phyloP scores from a whole-genome alignment of 2,329 filamentous ascomycete species.

The Ascosphaera apis region DNA sequence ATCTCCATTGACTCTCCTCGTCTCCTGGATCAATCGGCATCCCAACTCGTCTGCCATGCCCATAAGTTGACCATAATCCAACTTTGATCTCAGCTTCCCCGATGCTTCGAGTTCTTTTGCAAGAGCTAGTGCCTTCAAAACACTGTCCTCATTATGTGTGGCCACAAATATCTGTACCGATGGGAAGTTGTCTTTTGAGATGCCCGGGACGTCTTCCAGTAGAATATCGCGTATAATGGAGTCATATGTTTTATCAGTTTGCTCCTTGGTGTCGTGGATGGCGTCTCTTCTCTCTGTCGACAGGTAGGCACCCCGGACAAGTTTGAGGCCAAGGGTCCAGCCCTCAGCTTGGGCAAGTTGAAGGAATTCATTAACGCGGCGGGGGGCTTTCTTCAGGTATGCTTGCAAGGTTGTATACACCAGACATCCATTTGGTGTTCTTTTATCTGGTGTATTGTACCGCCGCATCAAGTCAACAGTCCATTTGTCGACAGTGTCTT shows the following conservation, averaged over 20 bases:
- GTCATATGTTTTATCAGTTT: conserved; percentile 30
- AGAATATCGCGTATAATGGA: conserved; percentile 29
- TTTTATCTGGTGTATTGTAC: conserved; percentile 17
- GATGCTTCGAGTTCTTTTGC: conserved; percentile 21
- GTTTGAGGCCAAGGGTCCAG: conserved; percentile 27
- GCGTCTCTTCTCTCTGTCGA: conserved; percentile 21
- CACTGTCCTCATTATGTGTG: conserved; percentile 32
- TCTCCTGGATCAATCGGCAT: conserved; percentile 19
- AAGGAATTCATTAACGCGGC: conserved; percentile 22
- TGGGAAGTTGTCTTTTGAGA: conserved; percentile 9
- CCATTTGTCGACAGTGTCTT: conserved; percentile 28
- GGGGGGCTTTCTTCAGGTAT: conserved; percentile 23
- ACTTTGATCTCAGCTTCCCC: conserved; percentile 20
- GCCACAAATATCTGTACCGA: conserved; percentile 31
- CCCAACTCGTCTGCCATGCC: conserved; percentile 91
- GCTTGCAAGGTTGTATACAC: conserved; percentile 29
- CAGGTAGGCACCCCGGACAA: conserved; percentile 30
- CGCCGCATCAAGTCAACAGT: conserved; percentile 28
- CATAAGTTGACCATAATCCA: conserved; percentile 56
- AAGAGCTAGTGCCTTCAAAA: conserved; percentile 26
- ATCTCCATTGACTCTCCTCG: not conserved
- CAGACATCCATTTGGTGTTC: conserved; percentile 22
- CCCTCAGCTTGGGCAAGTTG: conserved; percentile 22
- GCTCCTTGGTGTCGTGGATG: conserved; percentile 23
- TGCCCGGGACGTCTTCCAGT: conserved; percentile 19